A percentile compares a stretch with the other conserved stretches of the same genome.
Conservation (phyloP, 345 rosid species). For the Adansonia digitata region DNA sequence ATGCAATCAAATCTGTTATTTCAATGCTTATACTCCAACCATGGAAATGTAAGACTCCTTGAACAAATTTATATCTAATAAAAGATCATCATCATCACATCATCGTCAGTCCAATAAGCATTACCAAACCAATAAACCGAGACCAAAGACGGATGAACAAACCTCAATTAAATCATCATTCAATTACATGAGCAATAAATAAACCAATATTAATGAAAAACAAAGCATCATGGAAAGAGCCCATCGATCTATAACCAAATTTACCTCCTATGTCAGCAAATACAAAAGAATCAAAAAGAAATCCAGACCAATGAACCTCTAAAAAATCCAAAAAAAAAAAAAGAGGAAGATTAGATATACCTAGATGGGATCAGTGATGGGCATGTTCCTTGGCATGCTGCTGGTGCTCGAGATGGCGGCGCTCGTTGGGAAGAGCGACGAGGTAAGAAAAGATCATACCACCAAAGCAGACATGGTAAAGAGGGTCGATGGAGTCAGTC, state of each 20-base stretch:
- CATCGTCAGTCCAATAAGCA: not conserved
- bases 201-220: not conserved
- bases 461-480: constrained; percentile 62
- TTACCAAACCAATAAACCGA: not conserved
- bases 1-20: not conserved
- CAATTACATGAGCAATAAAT: not conserved
- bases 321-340: not conserved
- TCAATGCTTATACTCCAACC: not conserved
- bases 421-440: constrained; percentile 72
- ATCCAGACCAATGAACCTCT: not conserved
- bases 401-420: constrained; percentile 77
- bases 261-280: not conserved
- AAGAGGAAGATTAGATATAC: not conserved
- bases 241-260: not conserved
- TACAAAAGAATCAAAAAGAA: not conserved
- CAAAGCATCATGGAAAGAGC: not conserved
- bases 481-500: constrained; percentile 58
- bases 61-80: not conserved
- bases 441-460: constrained; percentile 70
- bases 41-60: not conserved
- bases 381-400: constrained; percentile 56
- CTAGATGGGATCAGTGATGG: constrained; percentile 7
- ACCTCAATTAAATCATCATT: not conserved
- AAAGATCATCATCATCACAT: not conserved
- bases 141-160: too few species aligned